Conservation (phyloP, 2,329 filamentous ascomycete species). For the Sarocladium strictum region DNA sequence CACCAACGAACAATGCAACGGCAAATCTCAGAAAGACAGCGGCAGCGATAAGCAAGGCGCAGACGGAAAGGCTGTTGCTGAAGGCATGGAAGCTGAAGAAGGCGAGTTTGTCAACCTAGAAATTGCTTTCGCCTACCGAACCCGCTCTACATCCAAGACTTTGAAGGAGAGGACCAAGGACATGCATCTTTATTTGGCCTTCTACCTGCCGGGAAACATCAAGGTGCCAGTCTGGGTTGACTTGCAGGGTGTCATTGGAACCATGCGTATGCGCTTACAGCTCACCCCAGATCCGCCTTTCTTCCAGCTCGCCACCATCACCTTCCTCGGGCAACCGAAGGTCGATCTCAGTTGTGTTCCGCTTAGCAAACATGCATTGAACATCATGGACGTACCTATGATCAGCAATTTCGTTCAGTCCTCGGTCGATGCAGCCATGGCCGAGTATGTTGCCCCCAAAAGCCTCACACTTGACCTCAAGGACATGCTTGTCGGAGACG, state of each 20-base stretch:
- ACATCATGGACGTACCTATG: constrained; percentile 69
- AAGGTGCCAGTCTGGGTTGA: constrained; percentile 67
- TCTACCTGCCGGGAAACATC: constrained; percentile 56
- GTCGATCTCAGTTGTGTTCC: constrained; percentile 66
- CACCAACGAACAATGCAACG: constrained; percentile 25
- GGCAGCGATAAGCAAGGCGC: constrained; percentile 30
- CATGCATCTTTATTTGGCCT: constrained; percentile 62
- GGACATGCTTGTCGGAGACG: constrained; percentile 71
- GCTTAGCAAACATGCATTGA: constrained; percentile 61
- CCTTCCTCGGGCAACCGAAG: constrained; percentile 69
- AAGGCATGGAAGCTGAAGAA: constrained; percentile 70
- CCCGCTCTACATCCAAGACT: constrained; percentile 53
- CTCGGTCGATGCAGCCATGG: constrained; percentile 65
- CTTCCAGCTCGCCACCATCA: constrained; percentile 67
- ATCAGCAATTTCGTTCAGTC: constrained; percentile 72
- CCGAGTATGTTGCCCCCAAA: constrained; percentile 72
- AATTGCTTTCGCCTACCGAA: constrained; percentile 66
- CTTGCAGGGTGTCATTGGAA: constrained; percentile 81
- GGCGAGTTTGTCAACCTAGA: constrained; percentile 76
- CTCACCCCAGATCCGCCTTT: constrained; percentile 82
- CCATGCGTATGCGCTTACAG: constrained; percentile 73
- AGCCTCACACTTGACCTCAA: constrained; percentile 68
- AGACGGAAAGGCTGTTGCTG: constrained; percentile 31
- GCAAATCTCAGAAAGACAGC: constrained; percentile 24
- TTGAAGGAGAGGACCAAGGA: constrained; percentile 64